A percentile compares a stretch with the other conserved stretches of the same genome.
phyloP scores from a whole-genome alignment of 495 filamentous ascomycete species.

The Chaetomium cochliodes region DNA sequence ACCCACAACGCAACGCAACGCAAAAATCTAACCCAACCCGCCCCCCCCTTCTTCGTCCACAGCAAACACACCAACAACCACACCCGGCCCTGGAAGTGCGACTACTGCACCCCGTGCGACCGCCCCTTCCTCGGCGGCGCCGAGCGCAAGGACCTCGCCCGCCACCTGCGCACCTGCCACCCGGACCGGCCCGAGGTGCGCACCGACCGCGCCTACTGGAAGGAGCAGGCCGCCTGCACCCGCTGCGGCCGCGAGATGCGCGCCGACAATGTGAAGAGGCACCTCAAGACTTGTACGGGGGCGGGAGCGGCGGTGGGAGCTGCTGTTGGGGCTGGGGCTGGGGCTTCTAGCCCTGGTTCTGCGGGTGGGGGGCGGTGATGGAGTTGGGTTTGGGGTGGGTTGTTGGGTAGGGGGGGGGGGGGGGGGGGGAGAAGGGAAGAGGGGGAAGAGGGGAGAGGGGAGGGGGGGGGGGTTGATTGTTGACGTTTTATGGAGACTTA shows the following conservation, averaged over 20 bases:
- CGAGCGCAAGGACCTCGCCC: slow-evolving; percentile 13
- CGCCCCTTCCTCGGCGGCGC: slow-evolving; percentile 9
- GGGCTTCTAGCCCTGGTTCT: too few species aligned
- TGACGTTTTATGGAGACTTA: too few species aligned
- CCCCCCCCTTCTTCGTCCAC: too few species aligned
- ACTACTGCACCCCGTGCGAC: slow-evolving; percentile 8
- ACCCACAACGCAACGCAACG: neutral
- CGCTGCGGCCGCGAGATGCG: neutral
- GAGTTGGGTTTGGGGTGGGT: neutral
- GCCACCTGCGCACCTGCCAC: slow-evolving; percentile 6
- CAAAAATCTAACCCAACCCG: neutral
- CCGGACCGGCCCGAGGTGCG: neutral
- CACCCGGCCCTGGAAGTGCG: slow-evolving; percentile 10
- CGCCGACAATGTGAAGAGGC: slow-evolving; percentile 11
- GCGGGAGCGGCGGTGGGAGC: too few species aligned
- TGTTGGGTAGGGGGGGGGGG: neutral
- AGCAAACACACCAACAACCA: slow-evolving; percentile 17
- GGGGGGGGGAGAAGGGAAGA: too few species aligned
- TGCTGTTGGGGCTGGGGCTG: neutral
- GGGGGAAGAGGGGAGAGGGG: neutral
- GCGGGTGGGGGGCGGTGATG: neutral
- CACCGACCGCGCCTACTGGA: neutral
- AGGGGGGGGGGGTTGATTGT: neutral
- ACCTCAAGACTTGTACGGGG: neutral
- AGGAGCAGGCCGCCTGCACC: neutral